Evolutionary conservation across 371 early-diverging fungal genomes (phyloP).

Genomic region (Capillidium heterosporum): DNA sequence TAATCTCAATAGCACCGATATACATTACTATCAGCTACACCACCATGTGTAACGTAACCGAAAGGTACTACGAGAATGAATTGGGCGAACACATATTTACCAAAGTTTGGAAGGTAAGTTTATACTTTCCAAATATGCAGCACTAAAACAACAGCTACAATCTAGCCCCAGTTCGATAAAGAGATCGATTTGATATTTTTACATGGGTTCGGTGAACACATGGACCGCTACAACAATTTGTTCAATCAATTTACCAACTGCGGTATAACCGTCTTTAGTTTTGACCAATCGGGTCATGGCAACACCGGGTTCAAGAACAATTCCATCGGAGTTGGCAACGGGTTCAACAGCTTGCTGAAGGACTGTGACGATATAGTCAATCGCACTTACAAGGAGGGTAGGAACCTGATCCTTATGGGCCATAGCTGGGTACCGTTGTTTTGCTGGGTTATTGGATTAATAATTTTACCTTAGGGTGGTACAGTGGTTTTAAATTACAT

Average conservation of each 20-base stretch:
- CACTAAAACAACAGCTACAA: no score
- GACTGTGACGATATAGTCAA: constrained; percentile 32
- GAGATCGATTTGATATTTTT: background rate
- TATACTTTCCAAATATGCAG: no score
- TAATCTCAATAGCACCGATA: no score
- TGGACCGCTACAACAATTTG: constrained; percentile 30
- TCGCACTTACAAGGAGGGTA: constrained; percentile 14
- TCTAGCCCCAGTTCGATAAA: no score
- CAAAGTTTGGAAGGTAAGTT: no score
- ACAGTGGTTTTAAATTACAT: no score
- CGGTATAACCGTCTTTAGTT: constrained; percentile 32
- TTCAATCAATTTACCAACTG: constrained; percentile 25
- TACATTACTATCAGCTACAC: no score
- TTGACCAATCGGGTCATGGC: constrained; percentile 47
- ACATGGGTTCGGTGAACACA: constrained; percentile 46
- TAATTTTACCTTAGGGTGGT: no score
- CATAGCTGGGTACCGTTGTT: constrained; percentile 15
- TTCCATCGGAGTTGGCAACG: constrained; percentile 26
- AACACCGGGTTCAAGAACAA: constrained; percentile 28
- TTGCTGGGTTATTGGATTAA: no score
- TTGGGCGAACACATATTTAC: no score
- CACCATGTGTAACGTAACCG: no score
- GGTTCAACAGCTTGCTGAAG: constrained; percentile 18
- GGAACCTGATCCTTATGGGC: constrained; percentile 39
- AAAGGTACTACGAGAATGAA: no score